A percentile compares a stretch with the other conserved stretches of the same genome.
These are phyloP conservation scores for Rubia tinctorum DNA, from an alignment of 305 asterid genomes.

Conservation along the genomic window DNA sequence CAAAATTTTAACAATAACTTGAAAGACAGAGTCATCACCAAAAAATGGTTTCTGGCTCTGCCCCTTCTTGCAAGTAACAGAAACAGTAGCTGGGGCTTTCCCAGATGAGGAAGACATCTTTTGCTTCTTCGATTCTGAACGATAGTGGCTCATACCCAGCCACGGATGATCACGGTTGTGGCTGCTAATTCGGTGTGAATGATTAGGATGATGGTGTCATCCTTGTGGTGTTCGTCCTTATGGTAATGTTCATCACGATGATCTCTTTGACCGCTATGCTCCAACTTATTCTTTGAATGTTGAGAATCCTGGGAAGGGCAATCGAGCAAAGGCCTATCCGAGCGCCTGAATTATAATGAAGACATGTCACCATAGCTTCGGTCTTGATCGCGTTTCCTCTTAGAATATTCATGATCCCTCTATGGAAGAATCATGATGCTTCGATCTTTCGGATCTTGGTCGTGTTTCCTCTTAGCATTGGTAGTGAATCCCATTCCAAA, in stretches of 20 bases:
- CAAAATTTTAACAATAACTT: too few relatives aligned
- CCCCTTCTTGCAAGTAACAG: too few relatives aligned
- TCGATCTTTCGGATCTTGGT: background rate
- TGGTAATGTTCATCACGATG: background rate
- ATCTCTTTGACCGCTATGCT: background rate
- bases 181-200: constrained; percentile 29
- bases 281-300: constrained; percentile 13
- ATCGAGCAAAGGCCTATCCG: background rate
- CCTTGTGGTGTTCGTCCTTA: background rate
- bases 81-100: too few relatives aligned
- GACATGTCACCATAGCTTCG: background rate
- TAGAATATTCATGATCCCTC: constrained; percentile 55
- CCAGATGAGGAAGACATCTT: constrained; percentile 32
- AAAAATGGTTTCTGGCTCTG: too few relatives aligned
- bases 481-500: constrained; percentile 70
- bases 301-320: constrained; percentile 20
- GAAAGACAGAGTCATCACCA: too few relatives aligned
- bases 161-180: constrained; percentile 30
- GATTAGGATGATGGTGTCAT: constrained; percentile 32
- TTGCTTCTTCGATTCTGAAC: constrained; percentile 46
- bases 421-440: constrained; percentile 72
- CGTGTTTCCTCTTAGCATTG: constrained; percentile 29
- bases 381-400: background rate
- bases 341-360: constrained; percentile 10
- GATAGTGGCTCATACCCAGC: too few relatives aligned